phyloP scores from a whole-genome alignment of 495 filamentous ascomycete species.

The Penicillium soppii region DNA sequence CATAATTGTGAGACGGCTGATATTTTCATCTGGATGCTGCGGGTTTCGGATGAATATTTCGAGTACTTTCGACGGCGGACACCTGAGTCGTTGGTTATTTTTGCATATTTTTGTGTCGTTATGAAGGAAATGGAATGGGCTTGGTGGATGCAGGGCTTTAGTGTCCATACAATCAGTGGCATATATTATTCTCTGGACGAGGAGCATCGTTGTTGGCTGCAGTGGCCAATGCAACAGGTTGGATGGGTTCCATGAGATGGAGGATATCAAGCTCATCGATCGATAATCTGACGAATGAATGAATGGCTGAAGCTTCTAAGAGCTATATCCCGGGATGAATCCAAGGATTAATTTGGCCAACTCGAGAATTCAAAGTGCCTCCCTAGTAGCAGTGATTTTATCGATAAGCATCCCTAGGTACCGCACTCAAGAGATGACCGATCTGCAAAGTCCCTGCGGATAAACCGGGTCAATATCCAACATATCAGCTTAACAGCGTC shows the following conservation, averaged over 20 bases:
- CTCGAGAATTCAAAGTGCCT: too few species aligned
- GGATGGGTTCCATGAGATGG: constrained; percentile 29
- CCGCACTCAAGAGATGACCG: too few species aligned
- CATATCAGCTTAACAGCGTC: too few species aligned
- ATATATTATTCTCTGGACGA: constrained; percentile 36
- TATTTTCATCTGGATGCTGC: constrained; percentile 41
- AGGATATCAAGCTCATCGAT: too few species aligned
- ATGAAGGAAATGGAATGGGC: constrained; percentile 31
- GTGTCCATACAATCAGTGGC: constrained; percentile 31
- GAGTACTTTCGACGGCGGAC: constrained; percentile 28
- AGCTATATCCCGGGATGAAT: too few species aligned
- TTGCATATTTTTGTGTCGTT: constrained; percentile 41
- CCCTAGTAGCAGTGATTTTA: too few species aligned
- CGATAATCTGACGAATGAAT: too few species aligned
- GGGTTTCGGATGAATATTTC: constrained; percentile 27
- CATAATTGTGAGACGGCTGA: constrained; percentile 17
- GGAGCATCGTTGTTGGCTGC: constrained; percentile 41
- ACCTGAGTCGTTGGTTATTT: constrained; percentile 37
- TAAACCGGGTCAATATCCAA: too few species aligned
- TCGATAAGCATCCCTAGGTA: too few species aligned
- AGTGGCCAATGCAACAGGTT: constrained; percentile 42
- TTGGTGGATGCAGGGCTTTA: constrained; percentile 43
- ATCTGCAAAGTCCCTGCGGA: too few species aligned
- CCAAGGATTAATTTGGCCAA: too few species aligned
- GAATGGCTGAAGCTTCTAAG: too few species aligned